Evolutionary conservation across 1,139 yeast species (phyloP).

Genomic region (Sugiyamaella neomexicana): DNA sequence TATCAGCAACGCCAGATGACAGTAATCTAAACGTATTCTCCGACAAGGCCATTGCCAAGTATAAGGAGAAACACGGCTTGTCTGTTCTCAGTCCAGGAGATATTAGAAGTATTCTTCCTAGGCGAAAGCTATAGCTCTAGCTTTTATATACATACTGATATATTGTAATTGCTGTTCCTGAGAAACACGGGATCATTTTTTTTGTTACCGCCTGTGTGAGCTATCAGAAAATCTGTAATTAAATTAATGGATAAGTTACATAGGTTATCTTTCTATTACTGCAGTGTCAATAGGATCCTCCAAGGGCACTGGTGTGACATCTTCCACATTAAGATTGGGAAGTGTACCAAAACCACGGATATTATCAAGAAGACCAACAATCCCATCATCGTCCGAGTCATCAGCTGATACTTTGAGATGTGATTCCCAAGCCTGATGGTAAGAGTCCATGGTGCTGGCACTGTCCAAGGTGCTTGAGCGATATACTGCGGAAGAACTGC

Average conservation of each 20-base stretch:
- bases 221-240: no score
- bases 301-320: constrained; percentile 7
- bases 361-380: constrained; percentile 29
- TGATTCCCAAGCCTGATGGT: constrained; percentile 31
- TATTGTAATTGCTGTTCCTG: no score
- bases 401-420: constrained; percentile 28
- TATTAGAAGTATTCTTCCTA: constrained; percentile 22
- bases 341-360: constrained; percentile 14
- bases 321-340: constrained; percentile 2
- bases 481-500: background rate
- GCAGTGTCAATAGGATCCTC: constrained; percentile 7
- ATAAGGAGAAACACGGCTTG: constrained; percentile 17
- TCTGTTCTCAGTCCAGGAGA: constrained; percentile 23
- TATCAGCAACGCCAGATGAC: background rate
- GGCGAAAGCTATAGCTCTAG: constrained; percentile 14
- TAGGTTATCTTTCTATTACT: constrained; percentile 1
- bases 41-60: constrained; percentile 5
- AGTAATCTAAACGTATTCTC: background rate
- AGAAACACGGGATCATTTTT: no score
- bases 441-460: constrained; percentile 14
- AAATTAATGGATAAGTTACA: background rate
- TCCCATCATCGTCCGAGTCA: constrained; percentile 34
- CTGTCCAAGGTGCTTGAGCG: constrained; percentile 3
- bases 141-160: background rate
- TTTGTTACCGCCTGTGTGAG: no score